phyloP scores from a whole-genome alignment of 2,329 filamentous ascomycete genomes.

The Fusarium sp. region DNA sequence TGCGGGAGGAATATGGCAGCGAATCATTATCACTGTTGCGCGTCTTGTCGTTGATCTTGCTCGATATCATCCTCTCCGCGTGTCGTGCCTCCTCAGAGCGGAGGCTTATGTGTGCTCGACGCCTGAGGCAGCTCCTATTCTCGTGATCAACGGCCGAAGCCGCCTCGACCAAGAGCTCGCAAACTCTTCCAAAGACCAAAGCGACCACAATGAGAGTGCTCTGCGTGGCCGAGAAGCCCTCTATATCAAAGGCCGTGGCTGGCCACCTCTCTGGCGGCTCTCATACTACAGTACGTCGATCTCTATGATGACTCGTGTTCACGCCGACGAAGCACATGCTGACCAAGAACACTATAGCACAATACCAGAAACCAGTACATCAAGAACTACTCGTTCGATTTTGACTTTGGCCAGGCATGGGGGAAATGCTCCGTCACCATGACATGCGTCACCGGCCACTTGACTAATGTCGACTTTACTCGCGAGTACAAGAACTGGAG shows the following conservation, averaged over 20 bases:
- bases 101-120: constrained; percentile 20
- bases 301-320: not conserved
- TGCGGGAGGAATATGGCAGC: constrained; percentile 25
- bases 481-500: constrained; percentile 83
- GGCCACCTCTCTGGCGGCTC: constrained; percentile 87
- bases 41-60: constrained; percentile 18
- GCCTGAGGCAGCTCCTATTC: constrained; percentile 32
- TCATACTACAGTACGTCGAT: constrained; percentile 74
- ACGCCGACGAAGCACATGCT: constrained; percentile 29
- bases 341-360: constrained; percentile 63
- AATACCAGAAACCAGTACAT: constrained; percentile 82
- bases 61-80: constrained; percentile 15
- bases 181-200: constrained; percentile 4
- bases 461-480: constrained; percentile 86
- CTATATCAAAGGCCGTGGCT: constrained; percentile 95
- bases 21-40: constrained; percentile 24
- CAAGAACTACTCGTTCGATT: constrained; percentile 95
- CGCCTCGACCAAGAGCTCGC: not conserved
- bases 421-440: constrained; percentile 89
- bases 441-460: constrained; percentile 92
- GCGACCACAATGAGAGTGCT: constrained; percentile 64
- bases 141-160: constrained; percentile 15
- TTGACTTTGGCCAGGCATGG: constrained; percentile 87
- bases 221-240: constrained; percentile 80
- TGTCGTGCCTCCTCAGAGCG: constrained; percentile 31